phyloP scores from a whole-genome alignment of 1,284 basidiomycete genomes.

The Leccinum angustisporum region DNA sequence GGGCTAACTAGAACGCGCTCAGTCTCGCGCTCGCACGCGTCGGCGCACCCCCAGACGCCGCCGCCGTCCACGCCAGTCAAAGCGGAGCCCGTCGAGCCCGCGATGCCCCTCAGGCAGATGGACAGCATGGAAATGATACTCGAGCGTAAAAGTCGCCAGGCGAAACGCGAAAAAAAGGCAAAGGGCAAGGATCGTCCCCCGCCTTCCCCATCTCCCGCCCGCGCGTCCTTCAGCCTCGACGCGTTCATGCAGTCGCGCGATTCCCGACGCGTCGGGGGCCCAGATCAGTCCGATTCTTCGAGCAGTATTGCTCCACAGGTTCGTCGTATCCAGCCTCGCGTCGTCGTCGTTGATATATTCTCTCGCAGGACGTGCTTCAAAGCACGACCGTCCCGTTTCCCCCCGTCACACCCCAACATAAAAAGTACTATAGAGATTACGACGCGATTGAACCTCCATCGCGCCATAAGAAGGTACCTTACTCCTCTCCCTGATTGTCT shows the following conservation, averaged over 20 bases:
- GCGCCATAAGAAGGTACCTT: constrained; percentile 36
- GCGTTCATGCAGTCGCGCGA: constrained; percentile 58
- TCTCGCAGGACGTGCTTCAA: constrained; percentile 30
- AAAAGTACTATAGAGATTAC: constrained; percentile 60
- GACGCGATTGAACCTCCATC: constrained; percentile 42
- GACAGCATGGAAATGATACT: constrained; percentile 74
- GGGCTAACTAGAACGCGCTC: constrained; percentile 50
- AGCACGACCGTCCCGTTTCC: constrained; percentile 28
- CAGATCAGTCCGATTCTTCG: constrained; percentile 31
- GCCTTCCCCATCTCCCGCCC: constrained; percentile 51
- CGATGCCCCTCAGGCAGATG: constrained; percentile 51
- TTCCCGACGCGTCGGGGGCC: constrained; percentile 41
- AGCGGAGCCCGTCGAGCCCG: constrained; percentile 51
- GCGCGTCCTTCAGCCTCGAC: constrained; percentile 42
- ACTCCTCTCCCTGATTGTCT: not conserved
- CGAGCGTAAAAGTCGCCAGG: constrained; percentile 60
- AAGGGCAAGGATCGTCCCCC: constrained; percentile 46
- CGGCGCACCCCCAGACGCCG: constrained; percentile 32
- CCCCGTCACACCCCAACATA: constrained; percentile 54
- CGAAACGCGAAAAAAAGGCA: constrained; percentile 50
- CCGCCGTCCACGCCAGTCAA: constrained; percentile 61
- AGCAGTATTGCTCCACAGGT: constrained; percentile 34
- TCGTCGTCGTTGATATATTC: constrained; percentile 25
- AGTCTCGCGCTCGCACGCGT: constrained; percentile 48
- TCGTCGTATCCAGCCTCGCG: constrained; percentile 17